Conservation (phyloP, 805 yeast species). For the Ogataea wickerhamii region DNA sequence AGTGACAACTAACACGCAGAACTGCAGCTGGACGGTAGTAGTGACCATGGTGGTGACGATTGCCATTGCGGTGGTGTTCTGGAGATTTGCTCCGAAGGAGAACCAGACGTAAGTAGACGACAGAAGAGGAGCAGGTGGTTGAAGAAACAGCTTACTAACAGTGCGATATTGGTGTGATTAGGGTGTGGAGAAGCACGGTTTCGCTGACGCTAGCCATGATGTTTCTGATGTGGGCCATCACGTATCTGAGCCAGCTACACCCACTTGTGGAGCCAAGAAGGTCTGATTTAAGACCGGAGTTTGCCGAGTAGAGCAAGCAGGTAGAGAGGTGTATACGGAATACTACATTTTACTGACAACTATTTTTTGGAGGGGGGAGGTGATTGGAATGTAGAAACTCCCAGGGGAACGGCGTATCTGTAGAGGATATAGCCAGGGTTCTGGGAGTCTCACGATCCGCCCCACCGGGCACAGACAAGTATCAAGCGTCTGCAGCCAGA, state of each 20-base stretch:
- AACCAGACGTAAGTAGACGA: constrained; percentile 66
- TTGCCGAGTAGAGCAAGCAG: constrained; percentile 37
- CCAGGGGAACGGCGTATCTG: too few relatives aligned
- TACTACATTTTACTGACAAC: too few relatives aligned
- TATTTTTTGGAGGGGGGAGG: too few relatives aligned
- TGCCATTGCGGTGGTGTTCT: constrained; percentile 59
- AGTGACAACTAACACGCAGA: too few relatives aligned
- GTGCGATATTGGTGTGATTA: too few relatives aligned
- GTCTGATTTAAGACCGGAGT: constrained; percentile 85
- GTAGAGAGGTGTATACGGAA: too few relatives aligned
- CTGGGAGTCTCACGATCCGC: constrained; percentile 24
- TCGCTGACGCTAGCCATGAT: constrained; percentile 61
- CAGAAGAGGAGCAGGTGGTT: too few relatives aligned
- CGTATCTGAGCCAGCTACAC: constrained; percentile 82
- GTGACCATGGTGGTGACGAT: constrained; percentile 57
- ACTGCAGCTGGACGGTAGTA: constrained; percentile 67
- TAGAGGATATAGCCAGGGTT: constrained; percentile 7
- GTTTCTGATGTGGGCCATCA: constrained; percentile 72
- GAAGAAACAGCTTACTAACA: too few relatives aligned
- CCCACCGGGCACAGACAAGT: constrained; percentile 21
- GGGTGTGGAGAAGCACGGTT: constrained; percentile 73
- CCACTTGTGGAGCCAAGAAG: constrained; percentile 90
- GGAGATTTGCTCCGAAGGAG: constrained; percentile 84
- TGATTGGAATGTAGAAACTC: too few relatives aligned
- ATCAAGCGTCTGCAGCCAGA: constrained; percentile 22